Base-by-base conservation (phyloP, 371 early-diverging fungal species). In the Lichtheimia hyalospora region DNA sequence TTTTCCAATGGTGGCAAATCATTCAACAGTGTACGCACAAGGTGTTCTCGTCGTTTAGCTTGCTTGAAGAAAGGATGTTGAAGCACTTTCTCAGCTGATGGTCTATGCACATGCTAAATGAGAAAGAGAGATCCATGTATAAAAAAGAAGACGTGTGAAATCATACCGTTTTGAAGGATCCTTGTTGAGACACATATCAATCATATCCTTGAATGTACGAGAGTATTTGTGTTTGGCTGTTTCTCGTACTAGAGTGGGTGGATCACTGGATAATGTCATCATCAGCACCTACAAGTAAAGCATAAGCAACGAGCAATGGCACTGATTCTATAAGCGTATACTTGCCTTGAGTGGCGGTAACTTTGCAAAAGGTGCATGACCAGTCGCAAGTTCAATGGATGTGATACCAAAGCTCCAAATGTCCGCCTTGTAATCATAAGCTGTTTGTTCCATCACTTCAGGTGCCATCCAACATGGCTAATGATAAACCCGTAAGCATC, bases 381-480 rank as follows among this genome's bases (percentile, higher is more conserved):
- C 96, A 10, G 86, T 90, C 15, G 95, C 93, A 34, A 96, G 76
- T 66, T 96, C 96, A 48, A 94, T 72, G 0, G 92, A 87, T 4
- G 95, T 94, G 44, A 96, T 94, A 52, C 96, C 96, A 76, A 96
- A 92, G 56, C 90, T 89, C 94, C 95, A 96, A 54, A 94, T 93
- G 69, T 96, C 96, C 0, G 95, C 96, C 71, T 92, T 92, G 67
- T 85, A 89, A 63, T 92, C 90, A 72, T 96, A 95, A 8, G 88
- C 91, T 5, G 85, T 81, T 66, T 89, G 77, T 62, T 87, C 86
- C 87, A 89, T 86, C 6, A 90, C 88, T 60, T 87, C 92, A 12
- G 92, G 92, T 12, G 94, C 95, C 92, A 96, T 96, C 93, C 92
- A 93, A 61, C 93, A 93, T 6, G 93, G 94, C 58, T 77, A 53